Evolutionary conservation across 495 filamentous ascomycete species (phyloP), one percentile per base, ranked within the genome.

Genomic region (Lasiosphaeria miniovina): DNA sequence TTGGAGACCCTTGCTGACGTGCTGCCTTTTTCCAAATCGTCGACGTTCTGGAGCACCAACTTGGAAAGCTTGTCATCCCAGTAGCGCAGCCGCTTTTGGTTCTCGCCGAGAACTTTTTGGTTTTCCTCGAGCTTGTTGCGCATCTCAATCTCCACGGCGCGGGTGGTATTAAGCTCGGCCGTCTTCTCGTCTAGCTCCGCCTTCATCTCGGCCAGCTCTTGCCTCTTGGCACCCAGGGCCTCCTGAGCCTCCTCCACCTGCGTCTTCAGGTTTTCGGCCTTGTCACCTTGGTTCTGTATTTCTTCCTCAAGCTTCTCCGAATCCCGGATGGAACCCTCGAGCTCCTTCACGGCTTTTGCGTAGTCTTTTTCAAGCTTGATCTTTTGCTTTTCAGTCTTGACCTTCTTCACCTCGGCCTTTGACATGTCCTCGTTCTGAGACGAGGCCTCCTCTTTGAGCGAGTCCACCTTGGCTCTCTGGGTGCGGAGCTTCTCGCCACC

Each of bases 41-140:
- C 88, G 58, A 93, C 77, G 61, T 90, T 90, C 60, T 96, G 90
- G 24, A 97, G 74, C 8, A 80, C 70, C 24, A 91, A 80, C 75
- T 95, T 96, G 62, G 80, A 79, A 6, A 95, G 77, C 78, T 96
- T 96, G 55, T 96, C 90, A 33, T 90, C 79, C 91, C 91, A 97
- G 77, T 96, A 90, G 34, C 78, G 81, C 14, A 88, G 77, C 15
- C 90, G 85, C 74, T 90, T 93, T 69, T 96, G 88, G 74, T 94
- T 93, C 61, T 98, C 94, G 7, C 75, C 68, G 31, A 96, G 82
- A 10, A 87, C 84, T 73, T 97, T 98, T 63, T 96, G 90, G 74
- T 91, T 93, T 70, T 98, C 93, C 67, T 98, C 91, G 15, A 98
- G 85, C 72, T 96, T 94, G 72, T 97, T 97, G 54, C 91, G 90